These are phyloP conservation scores for Microbotryum violaceum DNA, from an alignment of 1,284 basidiomycete species.

Conservation along the genomic window DNA sequence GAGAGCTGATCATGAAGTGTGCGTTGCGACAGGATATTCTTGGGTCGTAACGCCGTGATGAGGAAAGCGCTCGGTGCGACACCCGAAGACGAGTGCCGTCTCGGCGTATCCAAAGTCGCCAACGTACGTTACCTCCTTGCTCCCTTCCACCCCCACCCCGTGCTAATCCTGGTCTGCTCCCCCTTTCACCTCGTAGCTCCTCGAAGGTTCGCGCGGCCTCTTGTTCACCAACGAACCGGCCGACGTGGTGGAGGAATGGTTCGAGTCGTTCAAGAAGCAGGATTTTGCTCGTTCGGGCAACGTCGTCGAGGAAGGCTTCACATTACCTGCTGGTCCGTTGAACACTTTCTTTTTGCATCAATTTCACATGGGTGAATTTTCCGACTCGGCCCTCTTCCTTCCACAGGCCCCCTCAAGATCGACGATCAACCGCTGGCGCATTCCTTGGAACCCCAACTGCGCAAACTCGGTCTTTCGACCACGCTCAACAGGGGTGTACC, in stretches of 20 bases:
- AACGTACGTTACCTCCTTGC: conserved; percentile 50
- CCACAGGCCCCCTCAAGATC: conserved; percentile 46
- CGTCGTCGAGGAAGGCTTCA: conserved; percentile 63
- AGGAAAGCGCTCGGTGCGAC: conserved; percentile 89
- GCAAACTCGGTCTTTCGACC: conserved; percentile 82
- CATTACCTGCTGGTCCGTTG: conserved; percentile 56
- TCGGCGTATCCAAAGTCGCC: conserved; percentile 71
- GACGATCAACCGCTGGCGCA: conserved; percentile 71
- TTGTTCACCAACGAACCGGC: conserved; percentile 85
- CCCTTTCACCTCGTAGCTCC: conserved; percentile 51
- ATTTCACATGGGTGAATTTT: neutral
- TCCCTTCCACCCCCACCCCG: neutral
- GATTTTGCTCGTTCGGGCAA: conserved; percentile 91
- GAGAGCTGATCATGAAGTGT: neutral
- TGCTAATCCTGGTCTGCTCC: no score
- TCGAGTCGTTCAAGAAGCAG: conserved; percentile 75
- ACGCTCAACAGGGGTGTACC: conserved; percentile 78
- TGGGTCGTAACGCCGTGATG: conserved; percentile 88
- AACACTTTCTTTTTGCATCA: no score
- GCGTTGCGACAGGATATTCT: conserved; percentile 59
- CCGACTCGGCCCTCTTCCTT: neutral
- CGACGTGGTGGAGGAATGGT: conserved; percentile 88
- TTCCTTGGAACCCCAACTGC: conserved; percentile 91
- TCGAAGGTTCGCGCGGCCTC: conserved; percentile 87
- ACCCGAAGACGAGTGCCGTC: conserved; percentile 74